A percentile compares a stretch with the other conserved stretches of the same genome.
Evolutionary conservation across 1,284 basidiomycete species (phyloP).

Genomic region (Meira miltonrushii): DNA sequence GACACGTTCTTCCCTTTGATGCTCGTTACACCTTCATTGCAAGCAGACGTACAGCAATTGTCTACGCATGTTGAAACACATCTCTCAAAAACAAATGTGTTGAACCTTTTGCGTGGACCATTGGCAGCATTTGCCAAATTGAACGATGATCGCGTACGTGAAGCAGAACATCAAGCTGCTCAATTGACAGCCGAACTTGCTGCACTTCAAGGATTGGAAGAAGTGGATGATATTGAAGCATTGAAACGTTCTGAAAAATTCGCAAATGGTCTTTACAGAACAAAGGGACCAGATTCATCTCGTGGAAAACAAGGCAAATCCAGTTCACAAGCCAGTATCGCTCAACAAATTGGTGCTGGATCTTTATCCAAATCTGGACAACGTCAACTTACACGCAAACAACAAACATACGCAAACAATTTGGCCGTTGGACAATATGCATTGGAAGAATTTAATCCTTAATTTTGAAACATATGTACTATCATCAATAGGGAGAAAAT

Average conservation of each 20-base stretch:
- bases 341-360: too few species aligned
- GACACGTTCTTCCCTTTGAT: constrained; percentile 8
- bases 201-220: too few species aligned
- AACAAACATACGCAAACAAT: not conserved
- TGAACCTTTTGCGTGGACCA: not conserved
- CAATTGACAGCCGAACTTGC: not conserved
- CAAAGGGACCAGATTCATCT: too few species aligned
- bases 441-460: not conserved
- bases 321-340: too few species aligned
- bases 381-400: too few species aligned
- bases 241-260: too few species aligned
- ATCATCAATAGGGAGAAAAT: not conserved
- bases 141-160: not conserved
- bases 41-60: not conserved
- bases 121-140: constrained; percentile 3
- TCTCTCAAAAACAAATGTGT: not conserved
- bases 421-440: not conserved
- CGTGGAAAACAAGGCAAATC: too few species aligned
- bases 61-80: not conserved
- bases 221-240: too few species aligned
- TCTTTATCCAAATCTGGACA: too few species aligned
- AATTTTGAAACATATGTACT: not conserved
- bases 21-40: not conserved
- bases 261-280: too few species aligned
- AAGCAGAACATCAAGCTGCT: constrained; percentile 1